A percentile compares a stretch with the other conserved stretches of the same genome.
Conservation (phyloP, 768 basidiomycete species). For the Hericium coralloides region DNA sequence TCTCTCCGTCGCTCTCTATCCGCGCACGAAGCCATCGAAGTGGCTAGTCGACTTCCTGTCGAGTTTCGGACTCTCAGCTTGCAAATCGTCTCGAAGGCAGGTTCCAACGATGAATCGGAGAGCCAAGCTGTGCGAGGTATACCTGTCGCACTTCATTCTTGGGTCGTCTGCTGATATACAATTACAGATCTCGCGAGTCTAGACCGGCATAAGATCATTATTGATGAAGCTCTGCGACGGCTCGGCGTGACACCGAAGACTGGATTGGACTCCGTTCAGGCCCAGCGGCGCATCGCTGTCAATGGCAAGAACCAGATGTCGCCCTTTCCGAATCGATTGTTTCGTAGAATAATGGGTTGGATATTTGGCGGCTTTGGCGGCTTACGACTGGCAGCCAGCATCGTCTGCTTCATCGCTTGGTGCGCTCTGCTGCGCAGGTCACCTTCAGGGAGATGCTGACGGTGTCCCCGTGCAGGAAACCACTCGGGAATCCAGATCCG, state of each 20-base stretch:
- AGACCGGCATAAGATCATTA: constrained; percentile 5
- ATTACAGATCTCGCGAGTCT: constrained; percentile 5
- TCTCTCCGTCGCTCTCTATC: neutral
- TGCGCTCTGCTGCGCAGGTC: constrained; percentile 7
- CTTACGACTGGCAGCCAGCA: constrained; percentile 34
- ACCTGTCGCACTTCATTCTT: neutral
- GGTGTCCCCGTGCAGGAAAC: constrained; percentile 35
- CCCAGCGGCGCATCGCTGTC: constrained; percentile 32
- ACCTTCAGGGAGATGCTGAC: neutral
- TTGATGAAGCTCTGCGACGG: neutral
- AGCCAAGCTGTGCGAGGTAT: constrained; percentile 7
- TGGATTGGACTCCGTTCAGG: constrained; percentile 42
- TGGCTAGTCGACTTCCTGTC: constrained; percentile 9
- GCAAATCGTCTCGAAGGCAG: constrained; percentile 1
- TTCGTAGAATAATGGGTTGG: constrained; percentile 39
- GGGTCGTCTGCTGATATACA: neutral
- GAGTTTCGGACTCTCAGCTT: constrained; percentile 14
- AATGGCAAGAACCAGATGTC: constrained; percentile 44
- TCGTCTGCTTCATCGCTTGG: constrained; percentile 49
- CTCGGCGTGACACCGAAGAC: constrained; percentile 33
- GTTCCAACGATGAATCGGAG: neutral
- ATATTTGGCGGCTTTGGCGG: constrained; percentile 46
- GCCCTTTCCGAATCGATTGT: constrained; percentile 35
- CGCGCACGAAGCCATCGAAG: neutral
- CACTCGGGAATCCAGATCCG: constrained; percentile 48